phyloP scores from a whole-genome alignment of 1,139 yeast species.

The Suhomyces yuchorum region DNA sequence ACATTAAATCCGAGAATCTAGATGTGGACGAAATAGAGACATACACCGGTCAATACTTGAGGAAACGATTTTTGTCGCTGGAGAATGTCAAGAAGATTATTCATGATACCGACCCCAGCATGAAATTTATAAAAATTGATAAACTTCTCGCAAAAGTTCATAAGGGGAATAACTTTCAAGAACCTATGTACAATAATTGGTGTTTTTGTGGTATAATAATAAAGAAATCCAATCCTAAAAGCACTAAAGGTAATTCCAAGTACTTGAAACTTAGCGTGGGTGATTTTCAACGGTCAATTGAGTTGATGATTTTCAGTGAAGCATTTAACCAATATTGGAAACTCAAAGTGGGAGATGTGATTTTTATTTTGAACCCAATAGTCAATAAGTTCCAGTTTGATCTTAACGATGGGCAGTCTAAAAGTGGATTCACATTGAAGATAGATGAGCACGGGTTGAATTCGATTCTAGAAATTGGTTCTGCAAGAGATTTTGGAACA shows the following conservation, averaged over 20 bases:
- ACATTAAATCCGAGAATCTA: constrained; percentile 10
- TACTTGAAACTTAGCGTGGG: constrained; percentile 67
- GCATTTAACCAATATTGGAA: constrained; percentile 76
- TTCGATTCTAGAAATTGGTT: constrained; percentile 71
- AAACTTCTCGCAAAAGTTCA: constrained; percentile 62
- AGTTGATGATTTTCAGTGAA: constrained; percentile 63
- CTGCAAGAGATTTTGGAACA: constrained; percentile 65
- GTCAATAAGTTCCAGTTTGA: constrained; percentile 32
- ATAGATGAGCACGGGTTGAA: constrained; percentile 50
- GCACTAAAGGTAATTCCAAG: constrained; percentile 36
- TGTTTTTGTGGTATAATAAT: constrained; percentile 60
- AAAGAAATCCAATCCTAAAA: not conserved
- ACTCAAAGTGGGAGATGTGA: constrained; percentile 68
- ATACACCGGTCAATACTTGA: constrained; percentile 20
- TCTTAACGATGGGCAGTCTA: constrained; percentile 7
- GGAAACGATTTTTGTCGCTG: constrained; percentile 48
- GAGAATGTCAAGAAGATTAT: constrained; percentile 36
- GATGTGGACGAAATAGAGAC: constrained; percentile 17
- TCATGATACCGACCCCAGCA: constrained; percentile 31
- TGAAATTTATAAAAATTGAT: constrained; percentile 55
- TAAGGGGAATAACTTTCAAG: constrained; percentile 63
- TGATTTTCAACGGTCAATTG: constrained; percentile 59
- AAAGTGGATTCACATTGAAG: constrained; percentile 59
- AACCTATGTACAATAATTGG: constrained; percentile 77
- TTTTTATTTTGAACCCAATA: constrained; percentile 75